Evolutionary conservation across 1,284 basidiomycete genomes (phyloP).

Genomic region (Cryptococcus neoformans): DNA sequence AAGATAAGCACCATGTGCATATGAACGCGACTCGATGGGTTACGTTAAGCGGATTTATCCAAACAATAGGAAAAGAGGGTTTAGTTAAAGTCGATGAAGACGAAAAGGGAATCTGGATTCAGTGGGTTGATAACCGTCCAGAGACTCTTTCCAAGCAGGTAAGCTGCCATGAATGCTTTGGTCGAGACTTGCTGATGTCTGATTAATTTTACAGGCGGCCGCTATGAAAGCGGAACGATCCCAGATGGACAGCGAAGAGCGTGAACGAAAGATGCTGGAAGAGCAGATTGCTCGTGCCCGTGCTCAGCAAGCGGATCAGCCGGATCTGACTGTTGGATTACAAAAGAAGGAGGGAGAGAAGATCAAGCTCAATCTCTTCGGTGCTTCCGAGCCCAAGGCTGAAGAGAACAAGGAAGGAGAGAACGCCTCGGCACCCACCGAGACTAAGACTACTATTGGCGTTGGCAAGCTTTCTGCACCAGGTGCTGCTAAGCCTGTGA

Average conservation of each 20-base stretch:
- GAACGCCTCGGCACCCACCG: neutral
- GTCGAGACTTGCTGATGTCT: neutral
- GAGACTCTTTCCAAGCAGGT: slow-evolving; percentile 88
- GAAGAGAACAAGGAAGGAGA: slow-evolving; percentile 1
- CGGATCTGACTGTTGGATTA: slow-evolving; percentile 58
- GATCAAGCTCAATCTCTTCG: slow-evolving; percentile 41
- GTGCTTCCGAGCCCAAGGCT: slow-evolving; percentile 20
- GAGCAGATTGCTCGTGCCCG: slow-evolving; percentile 90
- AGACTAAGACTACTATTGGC: slow-evolving; percentile 14
- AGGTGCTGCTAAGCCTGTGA: slow-evolving; percentile 8
- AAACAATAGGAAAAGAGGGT: slow-evolving; percentile 83
- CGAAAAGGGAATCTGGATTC: slow-evolving; percentile 95
- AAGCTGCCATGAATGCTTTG: slow-evolving; percentile 25
- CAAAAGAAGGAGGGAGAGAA: slow-evolving; percentile 62
- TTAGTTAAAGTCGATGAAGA: slow-evolving; percentile 93
- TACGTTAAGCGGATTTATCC: slow-evolving; percentile 89
- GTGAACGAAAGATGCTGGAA: slow-evolving; percentile 81
- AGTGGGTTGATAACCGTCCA: slow-evolving; percentile 95
- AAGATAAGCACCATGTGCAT: slow-evolving; percentile 91
- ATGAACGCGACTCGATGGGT: slow-evolving; percentile 99
- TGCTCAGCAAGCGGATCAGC: slow-evolving; percentile 26
- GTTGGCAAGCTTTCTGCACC: slow-evolving; percentile 2
- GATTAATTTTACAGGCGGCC: slow-evolving; percentile 61
- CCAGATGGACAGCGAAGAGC: slow-evolving; percentile 89
- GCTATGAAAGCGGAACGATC: slow-evolving; percentile 87